Conservation (phyloP, 2,329 filamentous ascomycete species). For the Pseudocercospora eumusae region DNA sequence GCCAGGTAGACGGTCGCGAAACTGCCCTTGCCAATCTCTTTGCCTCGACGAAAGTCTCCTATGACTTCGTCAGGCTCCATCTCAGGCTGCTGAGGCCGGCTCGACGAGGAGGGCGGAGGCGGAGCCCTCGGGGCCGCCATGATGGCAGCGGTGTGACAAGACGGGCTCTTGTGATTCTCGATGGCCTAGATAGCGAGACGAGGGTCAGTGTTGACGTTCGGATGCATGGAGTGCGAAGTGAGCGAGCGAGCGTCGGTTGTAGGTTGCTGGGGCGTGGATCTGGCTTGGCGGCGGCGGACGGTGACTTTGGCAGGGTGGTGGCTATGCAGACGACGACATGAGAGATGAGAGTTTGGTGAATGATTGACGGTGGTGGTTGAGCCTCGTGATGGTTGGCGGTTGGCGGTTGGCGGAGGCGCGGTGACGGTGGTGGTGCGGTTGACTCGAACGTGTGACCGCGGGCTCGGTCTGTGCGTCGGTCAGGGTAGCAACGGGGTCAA, state of each 20-base stretch:
- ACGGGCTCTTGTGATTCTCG: constrained; percentile 19
- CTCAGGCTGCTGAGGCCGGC: constrained; percentile 40
- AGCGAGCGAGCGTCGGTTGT: constrained; percentile 11
- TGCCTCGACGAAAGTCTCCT: constrained; percentile 78
- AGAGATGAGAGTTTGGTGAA: neutral
- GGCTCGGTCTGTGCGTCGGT: neutral
- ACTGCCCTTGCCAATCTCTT: constrained; percentile 94
- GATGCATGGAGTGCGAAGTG: constrained; percentile 23
- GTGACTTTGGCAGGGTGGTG: neutral
- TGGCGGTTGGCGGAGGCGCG: constrained; percentile 1
- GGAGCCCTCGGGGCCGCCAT: constrained; percentile 36
- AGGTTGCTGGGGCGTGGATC: constrained; percentile 15
- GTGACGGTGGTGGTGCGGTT: neutral
- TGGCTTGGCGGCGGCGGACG: constrained; percentile 15
- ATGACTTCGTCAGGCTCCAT: constrained; percentile 51
- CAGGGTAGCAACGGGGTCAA: neutral
- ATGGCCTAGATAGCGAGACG: constrained; percentile 20
- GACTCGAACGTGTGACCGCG: neutral
- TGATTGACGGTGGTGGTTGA: neutral
- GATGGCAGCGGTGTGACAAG: constrained; percentile 22
- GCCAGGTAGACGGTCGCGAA: constrained; percentile 85
- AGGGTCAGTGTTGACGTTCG: constrained; percentile 12
- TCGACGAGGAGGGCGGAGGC: constrained; percentile 34
- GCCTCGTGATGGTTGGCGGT: neutral
- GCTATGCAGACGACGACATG: constrained; percentile 9